These are phyloP conservation scores for Populus tomentosa DNA, from an alignment of 441 rosid species.

Conservation along the genomic window DNA sequence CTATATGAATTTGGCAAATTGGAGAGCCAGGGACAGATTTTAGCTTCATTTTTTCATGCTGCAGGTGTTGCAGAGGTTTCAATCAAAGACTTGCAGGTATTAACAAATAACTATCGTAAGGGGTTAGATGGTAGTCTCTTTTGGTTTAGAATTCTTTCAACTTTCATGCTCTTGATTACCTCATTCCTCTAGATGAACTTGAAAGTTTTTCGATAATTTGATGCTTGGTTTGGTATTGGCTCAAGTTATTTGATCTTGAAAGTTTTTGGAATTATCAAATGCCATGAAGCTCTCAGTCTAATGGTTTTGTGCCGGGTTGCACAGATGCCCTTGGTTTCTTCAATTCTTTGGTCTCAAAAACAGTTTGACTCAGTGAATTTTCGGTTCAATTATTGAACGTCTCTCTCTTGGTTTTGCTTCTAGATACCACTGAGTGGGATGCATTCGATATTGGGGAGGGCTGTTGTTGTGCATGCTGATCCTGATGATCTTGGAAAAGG, in stretches of 20 bases:
- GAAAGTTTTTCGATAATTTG: background rate
- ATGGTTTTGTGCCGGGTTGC: background rate
- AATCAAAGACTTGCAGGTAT: slow-evolving; percentile 61
- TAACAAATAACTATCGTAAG: background rate
- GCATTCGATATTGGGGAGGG: slow-evolving; percentile 83
- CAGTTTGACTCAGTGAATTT: background rate
- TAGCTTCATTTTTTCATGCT: slow-evolving; percentile 12
- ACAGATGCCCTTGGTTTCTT: background rate
- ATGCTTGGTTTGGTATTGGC: background rate
- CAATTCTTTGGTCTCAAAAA: background rate
- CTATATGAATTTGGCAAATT: background rate
- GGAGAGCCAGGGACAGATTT: background rate
- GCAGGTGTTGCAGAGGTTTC: slow-evolving; percentile 70
- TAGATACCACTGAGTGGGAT: slow-evolving; percentile 84
- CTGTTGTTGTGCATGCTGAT: slow-evolving; percentile 86
- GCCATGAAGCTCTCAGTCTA: background rate
- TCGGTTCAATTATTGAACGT: background rate
- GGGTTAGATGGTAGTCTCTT: background rate
- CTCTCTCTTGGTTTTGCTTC: slow-evolving; percentile 14
- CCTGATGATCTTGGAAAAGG: slow-evolving; percentile 97
- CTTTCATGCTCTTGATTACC: background rate
- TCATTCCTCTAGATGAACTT: background rate
- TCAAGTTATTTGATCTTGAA: background rate
- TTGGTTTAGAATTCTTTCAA: background rate
- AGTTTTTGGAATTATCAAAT: background rate